Conservation (phyloP, 140 eudicot genomes). For the Oenanthe javanica region DNA sequence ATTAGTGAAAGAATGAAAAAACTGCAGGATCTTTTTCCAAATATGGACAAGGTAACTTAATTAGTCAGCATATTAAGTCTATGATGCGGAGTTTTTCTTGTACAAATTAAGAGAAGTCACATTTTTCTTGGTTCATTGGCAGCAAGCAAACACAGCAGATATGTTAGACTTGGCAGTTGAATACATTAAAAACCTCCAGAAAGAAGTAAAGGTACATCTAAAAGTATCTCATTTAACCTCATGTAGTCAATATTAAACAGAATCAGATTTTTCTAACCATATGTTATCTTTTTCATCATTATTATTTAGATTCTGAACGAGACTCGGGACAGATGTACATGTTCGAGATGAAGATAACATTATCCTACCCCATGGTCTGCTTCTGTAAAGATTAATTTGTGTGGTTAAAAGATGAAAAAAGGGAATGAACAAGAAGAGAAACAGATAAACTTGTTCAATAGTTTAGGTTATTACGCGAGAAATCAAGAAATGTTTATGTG, state of each 20-base stretch:
- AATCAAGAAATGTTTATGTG: not conserved
- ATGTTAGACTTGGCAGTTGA: slow-evolving; percentile 93
- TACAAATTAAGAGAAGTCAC: slow-evolving; percentile 9
- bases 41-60: slow-evolving; percentile 77
- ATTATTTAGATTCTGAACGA: slow-evolving; percentile 54
- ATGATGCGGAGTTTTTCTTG: not conserved
- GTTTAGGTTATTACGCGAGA: not conserved
- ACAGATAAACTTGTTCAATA: not conserved
- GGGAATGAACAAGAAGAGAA: not conserved
- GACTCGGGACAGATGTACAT: slow-evolving; percentile 43
- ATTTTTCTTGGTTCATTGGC: slow-evolving; percentile 21
- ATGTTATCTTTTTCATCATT: slow-evolving; percentile 1
- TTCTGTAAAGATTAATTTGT: slow-evolving; percentile 3
- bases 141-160: slow-evolving; percentile 96
- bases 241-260: slow-evolving; percentile 18
- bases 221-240: slow-evolving; percentile 10
- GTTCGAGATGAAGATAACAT: slow-evolving; percentile 27
- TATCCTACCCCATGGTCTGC: slow-evolving; percentile 16
- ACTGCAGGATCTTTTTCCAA: slow-evolving; percentile 81
- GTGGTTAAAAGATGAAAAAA: not conserved
- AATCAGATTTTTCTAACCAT: slow-evolving; percentile 8
- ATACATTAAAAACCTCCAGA: slow-evolving; percentile 75
- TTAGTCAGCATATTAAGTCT: not conserved
- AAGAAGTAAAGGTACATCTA: slow-evolving; percentile 50
- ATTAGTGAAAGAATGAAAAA: slow-evolving; percentile 82